phyloP scores from a whole-genome alignment of 805 yeast species.

The Teunomyces pallodes region DNA sequence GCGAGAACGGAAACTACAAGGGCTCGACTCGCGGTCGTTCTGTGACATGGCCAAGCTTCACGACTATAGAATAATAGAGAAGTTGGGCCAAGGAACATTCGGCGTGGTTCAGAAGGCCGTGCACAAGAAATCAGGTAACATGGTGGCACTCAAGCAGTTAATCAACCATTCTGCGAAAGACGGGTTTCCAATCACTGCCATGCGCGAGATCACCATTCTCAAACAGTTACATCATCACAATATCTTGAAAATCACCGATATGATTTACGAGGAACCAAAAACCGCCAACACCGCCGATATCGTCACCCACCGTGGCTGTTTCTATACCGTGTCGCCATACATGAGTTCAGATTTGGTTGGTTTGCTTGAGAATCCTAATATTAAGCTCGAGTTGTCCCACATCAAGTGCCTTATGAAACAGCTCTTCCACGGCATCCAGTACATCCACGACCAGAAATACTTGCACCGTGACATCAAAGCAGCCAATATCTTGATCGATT shows the following conservation, averaged over 20 bases:
- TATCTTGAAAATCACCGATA: constrained; percentile 73
- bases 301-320: constrained; percentile 42
- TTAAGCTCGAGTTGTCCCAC: constrained; percentile 58
- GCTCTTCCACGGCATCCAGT: constrained; percentile 74
- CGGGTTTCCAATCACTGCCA: constrained; percentile 91
- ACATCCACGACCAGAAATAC: constrained; percentile 60
- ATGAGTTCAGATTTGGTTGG: constrained; percentile 94
- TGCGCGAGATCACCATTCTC: constrained; percentile 84
- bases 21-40: constrained; percentile 12
- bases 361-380: constrained; percentile 72
- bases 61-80: constrained; percentile 33
- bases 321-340: constrained; percentile 89
- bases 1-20: background rate
- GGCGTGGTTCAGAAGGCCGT: constrained; percentile 82
- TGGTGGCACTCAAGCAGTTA: constrained; percentile 87
- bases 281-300: constrained; percentile 31
- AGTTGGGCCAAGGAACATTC: constrained; percentile 46
- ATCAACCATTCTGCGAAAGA: constrained; percentile 75
- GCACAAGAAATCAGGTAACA: constrained; percentile 46
- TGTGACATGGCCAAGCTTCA: constrained; percentile 30
- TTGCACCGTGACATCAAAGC: constrained; percentile 93
- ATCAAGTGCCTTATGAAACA: constrained; percentile 83
- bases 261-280: constrained; percentile 52
- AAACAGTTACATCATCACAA: constrained; percentile 68
- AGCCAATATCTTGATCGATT: constrained; percentile 85